Evolutionary conservation across 2,329 filamentous ascomycete species (phyloP).

Genomic region (Leptographium procerum): DNA sequence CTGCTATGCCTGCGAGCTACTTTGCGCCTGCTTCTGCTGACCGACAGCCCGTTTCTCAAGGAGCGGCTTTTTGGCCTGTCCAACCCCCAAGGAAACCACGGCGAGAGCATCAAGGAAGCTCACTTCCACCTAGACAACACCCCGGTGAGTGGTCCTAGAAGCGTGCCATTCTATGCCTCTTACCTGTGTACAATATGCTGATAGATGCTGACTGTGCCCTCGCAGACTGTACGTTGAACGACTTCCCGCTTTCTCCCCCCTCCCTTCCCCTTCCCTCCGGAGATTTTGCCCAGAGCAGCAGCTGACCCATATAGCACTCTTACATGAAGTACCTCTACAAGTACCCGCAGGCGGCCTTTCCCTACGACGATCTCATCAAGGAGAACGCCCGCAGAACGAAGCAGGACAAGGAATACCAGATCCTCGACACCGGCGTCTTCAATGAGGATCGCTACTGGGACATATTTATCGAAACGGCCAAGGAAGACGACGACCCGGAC

Average conservation of each 20-base stretch:
- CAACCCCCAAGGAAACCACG: conserved; percentile 94
- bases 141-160: conserved; percentile 40
- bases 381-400: conserved; percentile 71
- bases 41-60: conserved; percentile 71
- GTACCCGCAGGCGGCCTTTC: conserved; percentile 84
- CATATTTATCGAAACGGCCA: conserved; percentile 91
- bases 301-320: conserved; percentile 52
- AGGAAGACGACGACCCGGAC: conserved; percentile 83
- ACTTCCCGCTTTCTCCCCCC: not conserved
- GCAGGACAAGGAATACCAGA: conserved; percentile 78
- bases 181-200: not conserved
- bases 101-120: conserved; percentile 91
- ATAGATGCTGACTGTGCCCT: not conserved
- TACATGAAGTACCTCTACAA: conserved; percentile 99
- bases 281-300: not conserved
- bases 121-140: conserved; percentile 97
- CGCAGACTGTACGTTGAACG: conserved; percentile 32
- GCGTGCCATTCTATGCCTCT: not conserved
- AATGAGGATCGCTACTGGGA: conserved; percentile 91
- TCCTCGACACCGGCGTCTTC: conserved; percentile 80
- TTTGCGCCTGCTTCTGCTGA: not conserved
- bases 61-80: conserved; percentile 91
- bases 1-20: not conserved
- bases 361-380: conserved; percentile 76
- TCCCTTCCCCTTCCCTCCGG: not conserved